phyloP scores from a whole-genome alignment of 371 early-diverging fungal genomes.

The Syncephalastrum monosporum region DNA sequence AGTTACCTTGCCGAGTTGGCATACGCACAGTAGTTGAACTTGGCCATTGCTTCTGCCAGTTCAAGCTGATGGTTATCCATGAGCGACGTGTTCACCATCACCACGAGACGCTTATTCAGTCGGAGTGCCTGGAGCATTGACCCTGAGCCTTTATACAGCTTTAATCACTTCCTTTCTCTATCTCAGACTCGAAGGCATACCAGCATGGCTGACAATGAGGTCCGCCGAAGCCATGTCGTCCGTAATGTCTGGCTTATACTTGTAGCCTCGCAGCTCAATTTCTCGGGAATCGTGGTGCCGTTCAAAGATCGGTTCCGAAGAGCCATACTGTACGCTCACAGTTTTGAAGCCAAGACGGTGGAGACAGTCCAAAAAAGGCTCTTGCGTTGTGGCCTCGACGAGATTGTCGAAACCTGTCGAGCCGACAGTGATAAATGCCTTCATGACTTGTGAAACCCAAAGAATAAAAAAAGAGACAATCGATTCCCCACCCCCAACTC shows the following conservation, averaged over 20 bases:
- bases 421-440: constrained; percentile 83
- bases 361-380: constrained; percentile 49
- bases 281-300: constrained; percentile 3
- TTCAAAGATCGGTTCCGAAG: constrained; percentile 32
- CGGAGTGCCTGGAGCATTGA: constrained; percentile 79
- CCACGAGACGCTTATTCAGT: constrained; percentile 53
- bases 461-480: too few species aligned
- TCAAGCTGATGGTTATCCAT: constrained; percentile 91
- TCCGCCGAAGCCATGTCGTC: constrained; percentile 59
- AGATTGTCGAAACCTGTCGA: constrained; percentile 86
- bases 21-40: constrained; percentile 52
- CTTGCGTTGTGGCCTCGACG: constrained; percentile 44
- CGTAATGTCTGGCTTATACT: constrained; percentile 57
- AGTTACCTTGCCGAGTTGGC: constrained; percentile 39
- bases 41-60: constrained; percentile 70
- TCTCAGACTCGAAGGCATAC: constrained; percentile 30
- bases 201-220: constrained; percentile 75
- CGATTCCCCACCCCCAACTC: too few species aligned
- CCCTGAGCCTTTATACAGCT: constrained; percentile 59
- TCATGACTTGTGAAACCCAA: too few species aligned
- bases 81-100: constrained; percentile 76
- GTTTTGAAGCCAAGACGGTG: constrained; percentile 43
- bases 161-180: neutral
- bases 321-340: constrained; percentile 78
- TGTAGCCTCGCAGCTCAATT: constrained; percentile 50